Base-by-base conservation (phyloP, 208 protist species). In the Acanthamoeba sp. region DNA sequence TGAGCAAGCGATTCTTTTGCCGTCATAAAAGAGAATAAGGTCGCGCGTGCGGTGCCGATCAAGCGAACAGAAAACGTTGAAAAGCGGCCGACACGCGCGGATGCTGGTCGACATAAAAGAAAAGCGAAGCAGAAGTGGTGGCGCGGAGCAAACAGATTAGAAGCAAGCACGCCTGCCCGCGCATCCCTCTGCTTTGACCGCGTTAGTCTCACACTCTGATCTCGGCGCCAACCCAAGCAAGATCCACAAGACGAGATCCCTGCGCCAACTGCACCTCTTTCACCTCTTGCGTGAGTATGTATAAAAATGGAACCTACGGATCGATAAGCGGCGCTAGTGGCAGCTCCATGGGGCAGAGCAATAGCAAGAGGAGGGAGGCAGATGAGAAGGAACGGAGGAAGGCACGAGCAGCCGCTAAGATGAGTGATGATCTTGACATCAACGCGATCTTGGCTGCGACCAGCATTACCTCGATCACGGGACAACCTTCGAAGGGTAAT, bases 381-480 rank as follows among this genome's bases (percentile, higher is more conserved):
- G 71, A 82, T 12, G 71, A 82, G n/a, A 42, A 50, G 9, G 71
- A 82, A 2, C 7, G 71, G 38, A 42, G 71, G 7, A 82, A 82
- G 71, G 71, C 71, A 29, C 71, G 71, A 7, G 71, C 71, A 2
- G 71, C 71, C 9, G 71, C 71, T 5, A 42, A 36, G 40, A 40
- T 82, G 71, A 48, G 71, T 20, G 55, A 91, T 34, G 84, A 91
- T 91, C 50, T 91, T 1, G 84, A 91, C 84, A 91, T 91, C 27
- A 91, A n/a, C 52, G 84, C 84, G 29, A 73, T 91, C 24, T 69
- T 91, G 84, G 84, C 42, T 14, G 50, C 84, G 0, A 91, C 84
- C 52, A 91, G 84, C 84, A 45, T 91, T 48, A 42, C 84, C 50
- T 91, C 84, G 34, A 62, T 91, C 84, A 91, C 84, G 24, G 84